Conservation (phyloP, 2,329 filamentous ascomycete species). For the Kalaharituber pfeilii region DNA sequence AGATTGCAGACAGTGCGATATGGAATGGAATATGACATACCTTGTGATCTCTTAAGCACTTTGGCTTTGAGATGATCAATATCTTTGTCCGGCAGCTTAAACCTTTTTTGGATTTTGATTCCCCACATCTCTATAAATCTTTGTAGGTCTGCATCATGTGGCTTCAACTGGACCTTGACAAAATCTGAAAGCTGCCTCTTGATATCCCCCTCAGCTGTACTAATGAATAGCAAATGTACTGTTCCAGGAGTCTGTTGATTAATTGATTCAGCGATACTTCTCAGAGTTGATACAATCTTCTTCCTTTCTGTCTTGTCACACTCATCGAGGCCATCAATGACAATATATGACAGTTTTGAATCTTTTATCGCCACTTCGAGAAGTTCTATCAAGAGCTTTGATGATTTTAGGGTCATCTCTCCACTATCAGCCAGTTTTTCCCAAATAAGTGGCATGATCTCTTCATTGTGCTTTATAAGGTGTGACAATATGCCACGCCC, state of each 20-base stretch:
- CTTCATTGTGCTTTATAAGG: slow-evolving; percentile 22
- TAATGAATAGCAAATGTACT: slow-evolving; percentile 25
- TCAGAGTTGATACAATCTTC: slow-evolving; percentile 24
- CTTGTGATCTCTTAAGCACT: slow-evolving; percentile 19
- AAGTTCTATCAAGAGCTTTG: slow-evolving; percentile 22
- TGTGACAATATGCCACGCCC: slow-evolving; percentile 26
- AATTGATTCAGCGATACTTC: slow-evolving; percentile 7
- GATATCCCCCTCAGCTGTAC: slow-evolving; percentile 24
- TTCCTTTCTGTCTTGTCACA: slow-evolving; percentile 24
- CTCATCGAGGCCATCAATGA: slow-evolving; percentile 34
- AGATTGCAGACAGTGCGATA: not conserved
- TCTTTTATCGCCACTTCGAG: slow-evolving; percentile 25
- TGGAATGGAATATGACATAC: slow-evolving; percentile 4
- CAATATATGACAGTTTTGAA: slow-evolving; percentile 25
- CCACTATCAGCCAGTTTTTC: slow-evolving; percentile 22
- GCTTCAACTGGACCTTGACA: slow-evolving; percentile 20
- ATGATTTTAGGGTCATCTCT: slow-evolving; percentile 22
- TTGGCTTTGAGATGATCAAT: slow-evolving; percentile 16
- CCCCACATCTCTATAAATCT: slow-evolving; percentile 18
- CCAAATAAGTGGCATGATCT: slow-evolving; percentile 24
- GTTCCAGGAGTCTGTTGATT: slow-evolving; percentile 7
- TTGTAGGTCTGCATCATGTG: slow-evolving; percentile 24
- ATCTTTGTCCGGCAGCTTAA: slow-evolving; percentile 12
- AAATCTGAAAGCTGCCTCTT: slow-evolving; percentile 19
- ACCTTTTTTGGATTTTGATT: slow-evolving; percentile 21